Evolutionary conservation across 371 early-diverging fungal genomes (phyloP).

Genomic region (Mucor saturninus): DNA sequence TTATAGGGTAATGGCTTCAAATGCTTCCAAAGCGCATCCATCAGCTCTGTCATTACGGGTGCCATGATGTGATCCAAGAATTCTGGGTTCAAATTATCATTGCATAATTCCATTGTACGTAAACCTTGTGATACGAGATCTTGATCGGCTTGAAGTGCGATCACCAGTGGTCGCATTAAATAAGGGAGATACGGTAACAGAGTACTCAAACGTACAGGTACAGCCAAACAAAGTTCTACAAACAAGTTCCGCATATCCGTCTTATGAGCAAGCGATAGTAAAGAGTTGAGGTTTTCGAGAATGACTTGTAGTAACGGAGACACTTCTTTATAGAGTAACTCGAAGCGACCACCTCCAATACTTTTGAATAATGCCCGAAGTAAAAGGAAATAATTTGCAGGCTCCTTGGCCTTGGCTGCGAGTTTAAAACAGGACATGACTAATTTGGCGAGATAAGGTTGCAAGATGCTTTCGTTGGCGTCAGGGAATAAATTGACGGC

Average conservation of each 20-base stretch:
- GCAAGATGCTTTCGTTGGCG: conserved; percentile 87
- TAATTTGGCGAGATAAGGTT: conserved; percentile 88
- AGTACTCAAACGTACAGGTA: conserved; percentile 96
- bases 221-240: conserved; percentile 91
- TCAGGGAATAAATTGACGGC: conserved; percentile 93
- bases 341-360: conserved; percentile 69
- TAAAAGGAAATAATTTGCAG: conserved; percentile 91
- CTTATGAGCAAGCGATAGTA: conserved; percentile 81
- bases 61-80: conserved; percentile 96
- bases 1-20: conserved; percentile 87
- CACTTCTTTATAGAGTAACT: conserved; percentile 84
- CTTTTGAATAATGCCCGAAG: conserved; percentile 93
- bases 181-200: conserved; percentile 93
- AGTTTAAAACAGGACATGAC: conserved; percentile 90
- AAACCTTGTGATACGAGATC: conserved; percentile 95
- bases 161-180: conserved; percentile 95
- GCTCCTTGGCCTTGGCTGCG: conserved; percentile 82
- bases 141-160: conserved; percentile 90
- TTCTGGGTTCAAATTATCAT: conserved; percentile 97
- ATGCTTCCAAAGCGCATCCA: conserved; percentile 92
- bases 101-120: conserved; percentile 96
- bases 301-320: conserved; percentile 90
- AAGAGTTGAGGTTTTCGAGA: conserved; percentile 85
- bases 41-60: conserved; percentile 92
- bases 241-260: conserved; percentile 87